Percentiles rank a stretch among this genome's conserved stretches.
Evolutionary conservation across 202 grass and related monocot species (phyloP).

Genomic region (Dendrocalamus latiflorus): DNA sequence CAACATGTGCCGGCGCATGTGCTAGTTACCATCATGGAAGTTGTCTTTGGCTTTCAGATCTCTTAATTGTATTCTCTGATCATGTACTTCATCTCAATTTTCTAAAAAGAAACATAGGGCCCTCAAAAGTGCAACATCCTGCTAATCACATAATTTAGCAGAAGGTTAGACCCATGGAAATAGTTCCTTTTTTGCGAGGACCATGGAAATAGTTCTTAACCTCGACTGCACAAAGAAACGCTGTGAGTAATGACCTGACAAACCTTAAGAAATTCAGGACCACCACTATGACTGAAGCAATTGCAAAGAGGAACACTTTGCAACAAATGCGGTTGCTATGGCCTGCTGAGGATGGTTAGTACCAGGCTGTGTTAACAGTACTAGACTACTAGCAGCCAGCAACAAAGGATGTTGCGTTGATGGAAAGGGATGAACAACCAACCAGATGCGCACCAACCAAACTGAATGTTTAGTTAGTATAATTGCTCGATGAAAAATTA

Average conservation of each 20-base stretch:
- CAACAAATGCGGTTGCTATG: neutral
- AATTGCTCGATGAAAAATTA: neutral
- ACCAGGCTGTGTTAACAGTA: neutral
- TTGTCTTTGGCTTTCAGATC: neutral
- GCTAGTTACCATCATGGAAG: conserved; percentile 2
- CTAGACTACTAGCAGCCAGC: neutral
- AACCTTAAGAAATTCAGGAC: conserved; percentile 15
- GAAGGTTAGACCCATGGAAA: neutral
- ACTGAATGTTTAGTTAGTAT: neutral
- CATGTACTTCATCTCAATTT: neutral
- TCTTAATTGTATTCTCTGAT: conserved; percentile 1
- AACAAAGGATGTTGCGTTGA: conserved; percentile 1
- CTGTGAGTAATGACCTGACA: neutral
- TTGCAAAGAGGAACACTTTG: neutral
- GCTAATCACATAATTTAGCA: neutral
- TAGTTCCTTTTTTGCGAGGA: neutral
- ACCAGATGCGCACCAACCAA: neutral
- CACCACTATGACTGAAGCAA: no score
- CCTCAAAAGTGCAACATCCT: conserved; percentile 1
- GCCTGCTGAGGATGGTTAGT: neutral
- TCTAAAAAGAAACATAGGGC: neutral
- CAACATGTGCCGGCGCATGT: neutral
- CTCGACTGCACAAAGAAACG: neutral
- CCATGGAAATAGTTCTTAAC: neutral
- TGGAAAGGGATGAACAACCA: neutral